A percentile compares a stretch with the other conserved stretches of the same genome.
Evolutionary conservation across 768 basidiomycete genomes (phyloP).

Genomic region (Tricholoma matsutake): DNA sequence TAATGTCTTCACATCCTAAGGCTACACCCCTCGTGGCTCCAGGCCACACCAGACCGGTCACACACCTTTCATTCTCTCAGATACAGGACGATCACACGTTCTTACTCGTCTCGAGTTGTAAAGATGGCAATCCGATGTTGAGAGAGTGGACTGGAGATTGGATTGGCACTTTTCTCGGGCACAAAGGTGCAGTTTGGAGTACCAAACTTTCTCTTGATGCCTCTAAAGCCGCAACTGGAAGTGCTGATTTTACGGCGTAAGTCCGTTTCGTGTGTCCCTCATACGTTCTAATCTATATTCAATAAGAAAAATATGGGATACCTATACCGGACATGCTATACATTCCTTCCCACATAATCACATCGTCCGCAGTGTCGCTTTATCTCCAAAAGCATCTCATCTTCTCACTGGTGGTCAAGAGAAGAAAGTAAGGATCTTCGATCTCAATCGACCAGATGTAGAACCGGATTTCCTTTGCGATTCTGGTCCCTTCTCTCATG

Average conservation of each 20-base stretch:
- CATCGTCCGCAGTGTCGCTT: conserved; percentile 93
- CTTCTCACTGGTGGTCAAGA: conserved; percentile 94
- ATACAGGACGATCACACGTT: conserved; percentile 83
- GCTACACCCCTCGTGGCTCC: conserved; percentile 80
- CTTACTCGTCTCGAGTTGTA: conserved; percentile 93
- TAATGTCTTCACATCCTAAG: conserved; percentile 65
- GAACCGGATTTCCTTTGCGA: conserved; percentile 80
- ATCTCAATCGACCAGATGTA: conserved; percentile 81
- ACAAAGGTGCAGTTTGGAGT: conserved; percentile 97
- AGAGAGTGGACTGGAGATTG: conserved; percentile 98
- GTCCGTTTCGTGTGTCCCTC: conserved; percentile 25
- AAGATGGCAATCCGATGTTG: conserved; percentile 98
- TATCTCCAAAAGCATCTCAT: conserved; percentile 67
- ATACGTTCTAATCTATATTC: conserved; percentile 8
- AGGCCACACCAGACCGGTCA: conserved; percentile 85
- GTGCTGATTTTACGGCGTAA: conserved; percentile 97
- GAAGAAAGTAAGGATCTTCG: conserved; percentile 95
- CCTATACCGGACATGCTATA: conserved; percentile 79
- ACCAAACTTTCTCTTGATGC: conserved; percentile 87
- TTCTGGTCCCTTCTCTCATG: conserved; percentile 63
- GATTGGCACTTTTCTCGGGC: conserved; percentile 90
- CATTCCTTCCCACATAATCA: conserved; percentile 99
- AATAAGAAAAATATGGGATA: conserved; percentile 92
- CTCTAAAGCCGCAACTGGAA: conserved; percentile 85
- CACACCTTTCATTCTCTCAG: conserved; percentile 89